A percentile compares a stretch with the other conserved stretches of the same genome.
phyloP scores from a whole-genome alignment of 2,329 filamentous ascomycete species.

The Talaromyces albobiverticillius region DNA sequence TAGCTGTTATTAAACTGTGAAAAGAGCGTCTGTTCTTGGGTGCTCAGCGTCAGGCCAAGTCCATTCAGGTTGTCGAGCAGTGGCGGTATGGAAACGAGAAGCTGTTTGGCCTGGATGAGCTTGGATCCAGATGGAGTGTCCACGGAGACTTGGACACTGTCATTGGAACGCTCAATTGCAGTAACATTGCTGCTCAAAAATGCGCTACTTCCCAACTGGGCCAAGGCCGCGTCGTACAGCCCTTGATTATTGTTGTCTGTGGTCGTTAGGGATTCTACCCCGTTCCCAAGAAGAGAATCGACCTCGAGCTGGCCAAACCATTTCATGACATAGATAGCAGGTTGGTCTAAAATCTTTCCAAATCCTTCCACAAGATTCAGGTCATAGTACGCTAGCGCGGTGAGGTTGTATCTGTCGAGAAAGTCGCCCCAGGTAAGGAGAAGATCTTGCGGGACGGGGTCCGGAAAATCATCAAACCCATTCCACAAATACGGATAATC shows the following conservation, averaged over 20 bases:
- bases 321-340: neutral
- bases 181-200: constrained; percentile 25
- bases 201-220: constrained; percentile 23
- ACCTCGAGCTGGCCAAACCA: too few relatives aligned
- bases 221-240: constrained; percentile 23
- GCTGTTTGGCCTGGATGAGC: constrained; percentile 37
- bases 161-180: neutral
- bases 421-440: too few relatives aligned
- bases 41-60: too few relatives aligned
- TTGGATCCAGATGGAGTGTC: constrained; percentile 28
- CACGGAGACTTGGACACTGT: constrained; percentile 26
- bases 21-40: neutral
- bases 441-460: too few relatives aligned
- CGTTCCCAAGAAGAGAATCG: too few relatives aligned
- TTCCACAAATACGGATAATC: too few relatives aligned
- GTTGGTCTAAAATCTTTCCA: neutral
- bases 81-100: constrained; percentile 45
- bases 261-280: too few relatives aligned
- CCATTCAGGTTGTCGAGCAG: too few relatives aligned
- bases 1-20: neutral
- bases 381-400: neutral
- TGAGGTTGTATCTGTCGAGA: too few relatives aligned
- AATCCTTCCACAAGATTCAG: neutral
- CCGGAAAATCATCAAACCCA: too few relatives aligned
- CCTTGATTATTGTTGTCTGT: constrained; percentile 20